phyloP scores from a whole-genome alignment of 768 basidiomycete species.

The Panaeolus papilionaceus region DNA sequence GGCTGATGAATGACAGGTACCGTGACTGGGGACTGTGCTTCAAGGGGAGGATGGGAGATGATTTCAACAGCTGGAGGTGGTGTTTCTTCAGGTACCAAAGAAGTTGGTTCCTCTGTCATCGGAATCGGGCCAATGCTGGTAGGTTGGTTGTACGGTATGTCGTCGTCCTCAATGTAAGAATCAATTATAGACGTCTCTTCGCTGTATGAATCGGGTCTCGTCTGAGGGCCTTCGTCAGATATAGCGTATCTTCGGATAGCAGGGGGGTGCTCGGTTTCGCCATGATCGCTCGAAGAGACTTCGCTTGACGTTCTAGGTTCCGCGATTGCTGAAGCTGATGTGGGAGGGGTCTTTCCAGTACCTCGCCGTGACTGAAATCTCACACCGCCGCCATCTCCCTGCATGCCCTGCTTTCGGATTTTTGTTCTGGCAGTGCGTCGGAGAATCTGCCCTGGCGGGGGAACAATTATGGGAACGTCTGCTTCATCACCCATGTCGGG shows the following conservation, averaged over 20 bases:
- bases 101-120: slow-evolving; percentile 21
- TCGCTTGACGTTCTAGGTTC: slow-evolving; percentile 74
- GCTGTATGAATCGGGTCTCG: slow-evolving; percentile 76
- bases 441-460: slow-evolving; percentile 87
- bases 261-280: slow-evolving; percentile 51
- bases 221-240: slow-evolving; percentile 51
- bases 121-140: slow-evolving; percentile 24
- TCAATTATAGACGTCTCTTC: slow-evolving; percentile 88
- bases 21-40: slow-evolving; percentile 40
- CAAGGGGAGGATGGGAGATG: slow-evolving; percentile 31
- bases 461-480: slow-evolving; percentile 90
- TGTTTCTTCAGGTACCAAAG: slow-evolving; percentile 24
- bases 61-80: slow-evolving; percentile 21
- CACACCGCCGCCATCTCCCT: slow-evolving; percentile 83
- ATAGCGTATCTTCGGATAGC: slow-evolving; percentile 44
- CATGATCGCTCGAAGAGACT: slow-evolving; percentile 73
- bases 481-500: slow-evolving; percentile 77
- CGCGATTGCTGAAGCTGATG: slow-evolving; percentile 24
- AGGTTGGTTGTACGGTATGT: slow-evolving; percentile 38
- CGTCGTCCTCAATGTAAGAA: slow-evolving; percentile 69
- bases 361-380: slow-evolving; percentile 69
- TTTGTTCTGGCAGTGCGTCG: slow-evolving; percentile 93
- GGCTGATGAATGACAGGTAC: slow-evolving; percentile 67
- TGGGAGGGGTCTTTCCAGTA: slow-evolving; percentile 35
- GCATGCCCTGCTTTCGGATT: slow-evolving; percentile 84